Conservation (phyloP, 164 flowering plant genomes). For the Aristolochia californica region DNA sequence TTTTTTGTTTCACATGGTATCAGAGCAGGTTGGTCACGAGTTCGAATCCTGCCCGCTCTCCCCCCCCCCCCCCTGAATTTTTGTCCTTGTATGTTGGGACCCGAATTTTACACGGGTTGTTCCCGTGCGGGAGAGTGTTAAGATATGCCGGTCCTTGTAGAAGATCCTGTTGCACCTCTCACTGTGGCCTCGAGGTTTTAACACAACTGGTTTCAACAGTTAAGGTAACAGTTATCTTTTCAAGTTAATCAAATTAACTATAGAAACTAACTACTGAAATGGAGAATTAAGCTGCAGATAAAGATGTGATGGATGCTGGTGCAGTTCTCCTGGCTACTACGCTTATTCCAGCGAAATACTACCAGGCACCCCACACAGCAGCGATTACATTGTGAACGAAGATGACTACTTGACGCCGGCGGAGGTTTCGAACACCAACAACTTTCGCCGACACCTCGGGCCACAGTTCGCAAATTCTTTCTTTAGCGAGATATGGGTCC, state of each 20-base stretch:
- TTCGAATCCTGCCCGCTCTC: too few relatives aligned
- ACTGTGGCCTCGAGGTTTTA: slow-evolving; percentile 27
- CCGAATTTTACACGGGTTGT: too few relatives aligned
- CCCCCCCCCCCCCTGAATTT: too few relatives aligned
- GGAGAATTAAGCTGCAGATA: too few relatives aligned
- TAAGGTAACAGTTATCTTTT: not conserved
- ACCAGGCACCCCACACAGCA: slow-evolving; percentile 46
- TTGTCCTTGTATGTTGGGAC: too few relatives aligned
- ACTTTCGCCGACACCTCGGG: slow-evolving; percentile 16
- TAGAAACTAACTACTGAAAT: too few relatives aligned
- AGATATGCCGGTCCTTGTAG: too few relatives aligned
- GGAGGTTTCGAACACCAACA: not conserved
- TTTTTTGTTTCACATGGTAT: too few relatives aligned
- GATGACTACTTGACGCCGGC: slow-evolving; percentile 51
- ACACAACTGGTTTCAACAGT: slow-evolving; percentile 20
- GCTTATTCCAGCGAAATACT: slow-evolving; percentile 41
- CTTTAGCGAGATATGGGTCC: slow-evolving; percentile 40
- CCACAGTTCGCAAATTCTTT: slow-evolving; percentile 49
- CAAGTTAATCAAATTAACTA: not conserved
- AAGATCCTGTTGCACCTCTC: too few relatives aligned
- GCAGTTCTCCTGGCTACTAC: slow-evolving; percentile 43
- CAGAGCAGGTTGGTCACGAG: too few relatives aligned
- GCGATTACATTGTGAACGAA: slow-evolving; percentile 56
- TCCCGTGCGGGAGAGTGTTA: too few relatives aligned
- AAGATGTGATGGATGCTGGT: too few relatives aligned